Evolutionary conservation across 2,329 filamentous ascomycete species (phyloP).

Genomic region (Aaosphaeria pasadenensis): DNA sequence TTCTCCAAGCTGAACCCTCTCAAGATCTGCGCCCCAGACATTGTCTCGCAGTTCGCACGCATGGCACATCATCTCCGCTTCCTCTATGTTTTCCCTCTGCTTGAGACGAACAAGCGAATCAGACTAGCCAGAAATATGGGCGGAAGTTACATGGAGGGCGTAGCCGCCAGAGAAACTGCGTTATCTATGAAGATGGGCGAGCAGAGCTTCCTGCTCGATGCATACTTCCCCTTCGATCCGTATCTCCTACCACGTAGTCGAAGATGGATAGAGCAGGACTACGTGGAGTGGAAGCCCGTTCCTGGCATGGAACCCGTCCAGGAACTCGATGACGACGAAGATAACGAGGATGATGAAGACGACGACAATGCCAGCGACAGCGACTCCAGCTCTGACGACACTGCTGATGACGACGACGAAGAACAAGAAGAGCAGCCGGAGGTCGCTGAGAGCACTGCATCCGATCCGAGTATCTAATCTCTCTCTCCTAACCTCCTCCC

Average conservation of each 20-base stretch:
- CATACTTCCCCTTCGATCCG: constrained; percentile 96
- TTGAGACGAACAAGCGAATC: constrained; percentile 90
- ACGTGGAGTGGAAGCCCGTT: constrained; percentile 36
- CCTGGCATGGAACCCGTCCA: constrained; percentile 41
- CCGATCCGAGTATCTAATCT: neutral
- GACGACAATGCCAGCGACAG: constrained; percentile 20
- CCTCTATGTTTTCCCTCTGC: constrained; percentile 81
- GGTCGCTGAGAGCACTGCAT: neutral
- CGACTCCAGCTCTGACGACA: constrained; percentile 4
- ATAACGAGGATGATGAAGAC: constrained; percentile 30
- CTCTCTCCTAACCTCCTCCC: too few species aligned
- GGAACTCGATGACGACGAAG: constrained; percentile 45
- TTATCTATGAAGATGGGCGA: constrained; percentile 61
- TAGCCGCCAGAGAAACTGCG: constrained; percentile 54
- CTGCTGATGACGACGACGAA: constrained; percentile 9
- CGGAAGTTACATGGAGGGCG: constrained; percentile 47
- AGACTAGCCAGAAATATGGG: constrained; percentile 69
- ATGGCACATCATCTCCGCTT: constrained; percentile 83
- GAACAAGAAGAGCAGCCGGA: neutral
- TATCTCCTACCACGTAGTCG: constrained; percentile 87
- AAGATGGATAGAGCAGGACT: constrained; percentile 71
- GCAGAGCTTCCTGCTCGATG: constrained; percentile 79
- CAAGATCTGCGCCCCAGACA: constrained; percentile 86
- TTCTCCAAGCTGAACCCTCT: constrained; percentile 89
- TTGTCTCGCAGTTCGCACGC: constrained; percentile 88